A percentile compares a stretch with the other conserved stretches of the same genome.
These are phyloP conservation scores for Discostella stelligera DNA, from an alignment of 352 stramenopile species.

Conservation along the genomic window DNA sequence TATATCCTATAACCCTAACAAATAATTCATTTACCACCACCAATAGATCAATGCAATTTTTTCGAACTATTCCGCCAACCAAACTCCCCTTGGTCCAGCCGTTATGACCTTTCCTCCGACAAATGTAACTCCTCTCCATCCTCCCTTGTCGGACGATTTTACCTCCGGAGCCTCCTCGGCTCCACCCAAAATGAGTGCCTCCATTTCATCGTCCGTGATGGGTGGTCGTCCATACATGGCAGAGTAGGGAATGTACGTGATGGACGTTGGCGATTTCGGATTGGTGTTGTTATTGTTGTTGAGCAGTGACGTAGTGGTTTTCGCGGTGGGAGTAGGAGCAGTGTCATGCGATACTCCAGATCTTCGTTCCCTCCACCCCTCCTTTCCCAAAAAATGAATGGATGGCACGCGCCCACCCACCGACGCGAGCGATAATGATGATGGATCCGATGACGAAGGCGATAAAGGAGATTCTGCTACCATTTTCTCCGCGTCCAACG, in stretches of 20 bases:
- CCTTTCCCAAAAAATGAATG: slow-evolving; percentile 78
- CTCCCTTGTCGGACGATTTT: slow-evolving; percentile 9
- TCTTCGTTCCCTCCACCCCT: slow-evolving; percentile 60
- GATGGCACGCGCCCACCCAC: slow-evolving; percentile 46
- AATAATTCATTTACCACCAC: no score
- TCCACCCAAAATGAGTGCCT: slow-evolving; percentile 65
- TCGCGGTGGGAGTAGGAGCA: not conserved
- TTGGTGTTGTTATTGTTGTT: not conserved
- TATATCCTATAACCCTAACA: no score
- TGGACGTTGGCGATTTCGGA: slow-evolving; percentile 24
- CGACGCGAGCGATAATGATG: not conserved
- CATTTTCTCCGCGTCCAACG: slow-evolving; percentile 3
- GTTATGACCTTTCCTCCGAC: slow-evolving; percentile 33
- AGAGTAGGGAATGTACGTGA: slow-evolving; percentile 31
- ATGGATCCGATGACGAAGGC: not conserved
- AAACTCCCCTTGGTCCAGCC: slow-evolving; percentile 39
- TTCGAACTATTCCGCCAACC: slow-evolving; percentile 20
- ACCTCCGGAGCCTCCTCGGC: slow-evolving; percentile 52
- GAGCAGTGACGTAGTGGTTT: not conserved
- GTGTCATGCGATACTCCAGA: not conserved
- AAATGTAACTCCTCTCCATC: slow-evolving; percentile 14
- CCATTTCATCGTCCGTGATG: slow-evolving; percentile 77
- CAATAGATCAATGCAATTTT: not conserved
- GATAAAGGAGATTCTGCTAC: not conserved
- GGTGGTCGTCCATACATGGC: slow-evolving; percentile 62